These are phyloP conservation scores for Neurospora tetrasperma DNA, from an alignment of 495 filamentous ascomycete species.

Conservation along the genomic window DNA sequence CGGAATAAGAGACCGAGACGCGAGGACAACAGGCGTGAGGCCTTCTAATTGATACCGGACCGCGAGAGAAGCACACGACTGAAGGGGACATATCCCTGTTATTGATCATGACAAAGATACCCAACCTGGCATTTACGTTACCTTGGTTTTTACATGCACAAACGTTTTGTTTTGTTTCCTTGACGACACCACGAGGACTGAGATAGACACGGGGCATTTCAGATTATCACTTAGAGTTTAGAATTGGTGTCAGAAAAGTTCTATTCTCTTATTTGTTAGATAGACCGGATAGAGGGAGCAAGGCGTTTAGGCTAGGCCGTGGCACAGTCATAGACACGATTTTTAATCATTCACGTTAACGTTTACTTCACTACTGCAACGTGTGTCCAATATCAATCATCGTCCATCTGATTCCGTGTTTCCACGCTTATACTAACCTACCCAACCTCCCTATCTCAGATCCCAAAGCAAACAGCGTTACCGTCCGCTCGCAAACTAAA, in stretches of 20 bases:
- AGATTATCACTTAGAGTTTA: neutral
- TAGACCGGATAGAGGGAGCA: neutral
- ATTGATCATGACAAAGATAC: neutral
- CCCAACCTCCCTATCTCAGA: neutral
- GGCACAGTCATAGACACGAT: neutral
- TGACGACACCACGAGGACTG: neutral
- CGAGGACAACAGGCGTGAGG: neutral
- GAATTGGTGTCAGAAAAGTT: neutral
- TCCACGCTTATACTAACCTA: neutral
- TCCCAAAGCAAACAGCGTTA: constrained; percentile 5
- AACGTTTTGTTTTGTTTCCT: neutral
- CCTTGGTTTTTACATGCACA: neutral
- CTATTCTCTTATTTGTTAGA: neutral
- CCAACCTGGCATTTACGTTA: neutral
- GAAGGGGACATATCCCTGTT: neutral
- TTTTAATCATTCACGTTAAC: neutral
- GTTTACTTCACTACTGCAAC: neutral
- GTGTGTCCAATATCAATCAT: neutral
- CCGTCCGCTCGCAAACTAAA: neutral
- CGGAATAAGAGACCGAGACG: neutral
- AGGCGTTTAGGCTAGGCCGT: neutral
- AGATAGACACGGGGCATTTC: neutral
- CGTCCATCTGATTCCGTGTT: neutral
- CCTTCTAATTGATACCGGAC: neutral
- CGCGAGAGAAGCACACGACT: neutral